Evolutionary conservation across 345 rosid genomes (phyloP), one percentile per base, ranked within the genome.

Genomic region (Lumnitzera littorea): DNA sequence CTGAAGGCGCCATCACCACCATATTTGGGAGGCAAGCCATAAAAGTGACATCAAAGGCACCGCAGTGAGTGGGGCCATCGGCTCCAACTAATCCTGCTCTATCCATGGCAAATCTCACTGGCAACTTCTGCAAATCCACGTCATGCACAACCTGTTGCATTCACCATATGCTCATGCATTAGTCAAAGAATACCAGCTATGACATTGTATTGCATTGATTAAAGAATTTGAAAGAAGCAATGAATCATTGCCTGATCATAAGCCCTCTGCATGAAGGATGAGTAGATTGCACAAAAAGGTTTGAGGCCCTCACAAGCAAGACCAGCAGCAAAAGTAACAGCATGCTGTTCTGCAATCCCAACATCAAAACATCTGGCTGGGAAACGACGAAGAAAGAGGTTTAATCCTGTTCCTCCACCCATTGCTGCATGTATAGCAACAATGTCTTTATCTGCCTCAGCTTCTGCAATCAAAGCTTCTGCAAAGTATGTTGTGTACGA

Each of bases 11-110:
- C 99, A 94, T 94, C 0, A 92, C 97, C 70, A 94, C 91, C 99
- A 94, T 94, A 65, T 94, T 89, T 6, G 99, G 99, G 46, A 94
- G 96, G 73, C 99, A 94, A 60, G 99, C 99, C 99, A 94, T 94
- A 46, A 77, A 94, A 0, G 97, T 83, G 54, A 94, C 96, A 67
- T 94, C 97, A 55, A 94, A 89, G 56, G 99, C 83, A 62, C 99
- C 99, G 57, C 95, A 84, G 74, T 94, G 99, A 48, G 99, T 94
- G 0, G 99, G 96, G 69, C 99, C 99, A 75, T 94, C 99, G 13
- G 99, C 97, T 68, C 99, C 99, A 9, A 94, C 99, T 12, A 94
- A 66, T 23, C 99, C 99, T 46, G 96, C 99, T 76, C 99, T 80
- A 58, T 94, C 97, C 99, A 94, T 87, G 0, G 99, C 99, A 60